These are phyloP conservation scores for Melanomma pulvis-pyrius DNA, from an alignment of 495 filamentous ascomycete species.

Conservation along the genomic window DNA sequence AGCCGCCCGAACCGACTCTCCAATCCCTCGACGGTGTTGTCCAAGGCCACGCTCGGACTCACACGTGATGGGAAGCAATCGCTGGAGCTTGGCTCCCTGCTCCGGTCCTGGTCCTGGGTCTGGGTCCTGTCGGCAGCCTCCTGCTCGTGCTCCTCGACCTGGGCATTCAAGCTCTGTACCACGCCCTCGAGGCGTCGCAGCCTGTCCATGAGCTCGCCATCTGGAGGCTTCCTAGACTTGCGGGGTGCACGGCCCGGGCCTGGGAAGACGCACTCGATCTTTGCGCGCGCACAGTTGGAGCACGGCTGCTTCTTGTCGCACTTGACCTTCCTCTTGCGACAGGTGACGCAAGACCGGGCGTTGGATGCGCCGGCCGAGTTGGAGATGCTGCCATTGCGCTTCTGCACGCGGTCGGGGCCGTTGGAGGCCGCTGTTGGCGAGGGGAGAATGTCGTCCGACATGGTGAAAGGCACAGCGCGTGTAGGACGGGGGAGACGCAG, in stretches of 20 bases:
- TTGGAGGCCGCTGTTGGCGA: slow-evolving; percentile 13
- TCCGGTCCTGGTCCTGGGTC: background rate
- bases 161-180: slow-evolving; percentile 65
- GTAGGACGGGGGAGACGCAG: background rate
- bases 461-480: background rate
- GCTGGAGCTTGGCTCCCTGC: slow-evolving; percentile 5
- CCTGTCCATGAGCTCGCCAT: slow-evolving; percentile 77
- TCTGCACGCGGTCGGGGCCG: slow-evolving; percentile 24
- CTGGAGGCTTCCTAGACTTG: slow-evolving; percentile 66
- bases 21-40: slow-evolving; percentile 45
- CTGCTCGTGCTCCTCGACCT: slow-evolving; percentile 46
- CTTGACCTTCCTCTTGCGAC: slow-evolving; percentile 79
- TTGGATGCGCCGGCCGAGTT: slow-evolving; percentile 17
- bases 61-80: background rate
- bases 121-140: slow-evolving; percentile 14
- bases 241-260: slow-evolving; percentile 79
- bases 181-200: slow-evolving; percentile 80
- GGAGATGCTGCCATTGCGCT: slow-evolving; percentile 15
- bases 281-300: slow-evolving; percentile 77
- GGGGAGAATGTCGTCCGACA: slow-evolving; percentile 19
- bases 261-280: slow-evolving; percentile 82
- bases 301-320: slow-evolving; percentile 87
- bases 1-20: slow-evolving; percentile 77
- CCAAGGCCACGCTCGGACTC: slow-evolving; percentile 15
- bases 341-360: slow-evolving; percentile 80